Conservation (phyloP, 805 yeast species). For the Schwanniomyces pseudopolymorphus region DNA sequence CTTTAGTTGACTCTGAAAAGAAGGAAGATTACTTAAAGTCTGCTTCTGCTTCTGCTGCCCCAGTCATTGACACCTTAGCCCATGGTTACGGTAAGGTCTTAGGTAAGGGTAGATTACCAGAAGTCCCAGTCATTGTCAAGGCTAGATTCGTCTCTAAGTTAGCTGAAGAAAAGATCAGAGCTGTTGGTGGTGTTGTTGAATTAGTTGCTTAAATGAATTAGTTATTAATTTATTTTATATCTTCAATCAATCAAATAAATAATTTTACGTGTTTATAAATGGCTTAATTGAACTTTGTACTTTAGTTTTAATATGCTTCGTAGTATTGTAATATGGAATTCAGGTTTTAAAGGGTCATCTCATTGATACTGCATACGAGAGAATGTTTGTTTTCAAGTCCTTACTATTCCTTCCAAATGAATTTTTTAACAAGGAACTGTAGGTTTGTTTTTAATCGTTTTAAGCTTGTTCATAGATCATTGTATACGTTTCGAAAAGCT, state of each 20-base stretch:
- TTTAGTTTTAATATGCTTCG: background rate
- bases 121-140: constrained; percentile 97
- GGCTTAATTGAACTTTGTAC: constrained; percentile 1
- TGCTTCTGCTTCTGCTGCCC: constrained; percentile 87
- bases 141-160: constrained; percentile 99
- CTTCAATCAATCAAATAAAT: constrained; percentile 10
- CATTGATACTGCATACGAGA: background rate
- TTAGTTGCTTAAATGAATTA: constrained; percentile 78
- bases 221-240: constrained; percentile 8
- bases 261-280: constrained; percentile 10
- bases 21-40: constrained; percentile 90
- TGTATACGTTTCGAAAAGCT: background rate
- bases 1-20: constrained; percentile 89
- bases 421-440: background rate
- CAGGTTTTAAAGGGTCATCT: background rate
- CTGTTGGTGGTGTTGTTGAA: constrained; percentile 99
- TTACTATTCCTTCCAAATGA: background rate
- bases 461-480: background rate
- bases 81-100: constrained; percentile 99
- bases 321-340: background rate
- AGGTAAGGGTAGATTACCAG: constrained; percentile 98
- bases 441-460: background rate
- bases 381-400: background rate
- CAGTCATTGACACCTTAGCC: constrained; percentile 99
- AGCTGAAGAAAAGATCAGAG: constrained; percentile 99